Conservation (phyloP, 2,329 filamentous ascomycete species). For the Exserohilum turcica region DNA sequence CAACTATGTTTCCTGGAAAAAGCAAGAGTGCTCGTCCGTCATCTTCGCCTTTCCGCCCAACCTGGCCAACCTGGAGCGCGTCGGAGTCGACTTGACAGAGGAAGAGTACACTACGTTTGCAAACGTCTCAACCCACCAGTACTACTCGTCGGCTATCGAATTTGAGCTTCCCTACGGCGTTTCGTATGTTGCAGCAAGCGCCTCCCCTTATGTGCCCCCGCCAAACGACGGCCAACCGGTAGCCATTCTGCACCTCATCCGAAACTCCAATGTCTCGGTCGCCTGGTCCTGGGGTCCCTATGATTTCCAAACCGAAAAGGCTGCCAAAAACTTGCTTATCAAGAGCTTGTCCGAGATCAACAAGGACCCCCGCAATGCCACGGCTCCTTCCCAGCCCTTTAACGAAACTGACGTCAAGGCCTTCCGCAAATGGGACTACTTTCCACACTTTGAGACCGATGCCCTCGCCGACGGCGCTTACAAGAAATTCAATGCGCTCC, state of each 20-base stretch:
- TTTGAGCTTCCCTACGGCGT: conserved; percentile 44
- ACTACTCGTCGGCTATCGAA: conserved; percentile 45
- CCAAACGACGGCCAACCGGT: conserved; percentile 43
- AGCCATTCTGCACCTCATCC: conserved; percentile 40
- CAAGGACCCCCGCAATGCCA: conserved; percentile 45
- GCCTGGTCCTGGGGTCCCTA: conserved; percentile 48
- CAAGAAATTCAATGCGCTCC: conserved; percentile 39
- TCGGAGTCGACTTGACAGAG: conserved; percentile 42
- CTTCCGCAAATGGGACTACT: conserved; percentile 49
- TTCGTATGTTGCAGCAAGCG: conserved; percentile 40
- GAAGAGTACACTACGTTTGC: conserved; percentile 41
- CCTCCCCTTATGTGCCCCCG: conserved; percentile 33
- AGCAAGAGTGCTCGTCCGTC: conserved; percentile 43
- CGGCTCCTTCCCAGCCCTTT: conserved; percentile 25
- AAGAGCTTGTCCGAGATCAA: conserved; percentile 43
- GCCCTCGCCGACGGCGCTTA: conserved; percentile 38
- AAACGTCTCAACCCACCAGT: conserved; percentile 43
- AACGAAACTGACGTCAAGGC: conserved; percentile 34
- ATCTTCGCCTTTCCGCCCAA: conserved; percentile 47
- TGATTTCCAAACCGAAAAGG: conserved; percentile 36
- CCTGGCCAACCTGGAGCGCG: conserved; percentile 40
- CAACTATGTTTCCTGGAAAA: conserved; percentile 39
- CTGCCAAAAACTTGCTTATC: conserved; percentile 33
- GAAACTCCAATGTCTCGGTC: conserved; percentile 38
- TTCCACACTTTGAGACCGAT: conserved; percentile 43